Percentiles rank a stretch among this genome's conserved stretches.
Conservation (phyloP, 352 stramenopile genomes). For the Phytopythium sindhum region DNA sequence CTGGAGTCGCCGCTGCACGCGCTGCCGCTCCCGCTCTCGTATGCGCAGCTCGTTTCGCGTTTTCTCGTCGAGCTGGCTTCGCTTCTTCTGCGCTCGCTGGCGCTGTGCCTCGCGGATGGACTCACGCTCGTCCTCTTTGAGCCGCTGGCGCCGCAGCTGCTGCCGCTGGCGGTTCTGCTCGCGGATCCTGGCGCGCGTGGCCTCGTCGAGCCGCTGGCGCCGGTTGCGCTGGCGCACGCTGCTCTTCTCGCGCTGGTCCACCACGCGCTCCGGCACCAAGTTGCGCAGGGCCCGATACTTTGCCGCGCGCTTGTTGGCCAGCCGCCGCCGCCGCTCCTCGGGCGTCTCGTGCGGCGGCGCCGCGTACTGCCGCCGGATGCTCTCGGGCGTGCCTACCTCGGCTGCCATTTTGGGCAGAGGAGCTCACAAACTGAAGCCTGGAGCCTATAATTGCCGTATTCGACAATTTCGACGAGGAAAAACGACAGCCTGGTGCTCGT, state of each 20-base stretch:
- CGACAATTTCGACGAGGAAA: too few relatives aligned
- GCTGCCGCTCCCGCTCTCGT: constrained; percentile 44
- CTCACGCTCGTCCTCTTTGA: constrained; percentile 36
- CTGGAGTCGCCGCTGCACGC: constrained; percentile 19
- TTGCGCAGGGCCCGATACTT: constrained; percentile 63
- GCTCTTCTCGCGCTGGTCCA: constrained; percentile 42
- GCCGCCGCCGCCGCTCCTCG: constrained; percentile 41
- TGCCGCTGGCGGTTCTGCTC: constrained; percentile 65
- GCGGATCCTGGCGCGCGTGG: constrained; percentile 28
- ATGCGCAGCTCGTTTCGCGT: constrained; percentile 37
- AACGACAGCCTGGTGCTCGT: too few relatives aligned
- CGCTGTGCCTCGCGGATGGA: constrained; percentile 42
- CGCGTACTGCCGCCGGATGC: constrained; percentile 48
- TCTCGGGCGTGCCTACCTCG: constrained; percentile 38
- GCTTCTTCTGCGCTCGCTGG: constrained; percentile 34
- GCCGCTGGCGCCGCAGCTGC: constrained; percentile 36
- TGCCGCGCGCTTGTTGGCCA: constrained; percentile 56
- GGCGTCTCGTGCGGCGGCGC: constrained; percentile 35
- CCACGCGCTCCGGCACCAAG: constrained; percentile 6
- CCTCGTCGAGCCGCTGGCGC: constrained; percentile 40
- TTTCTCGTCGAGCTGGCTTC: constrained; percentile 39
- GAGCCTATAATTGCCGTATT: too few relatives aligned
- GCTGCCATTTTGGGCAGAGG: not conserved
- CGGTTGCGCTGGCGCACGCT: constrained; percentile 40
- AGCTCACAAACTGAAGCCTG: too few relatives aligned